Percentiles rank a stretch among this genome's conserved stretches.
phyloP scores from a whole-genome alignment of 139 green algal species.

The Coelastrella sp. region DNA sequence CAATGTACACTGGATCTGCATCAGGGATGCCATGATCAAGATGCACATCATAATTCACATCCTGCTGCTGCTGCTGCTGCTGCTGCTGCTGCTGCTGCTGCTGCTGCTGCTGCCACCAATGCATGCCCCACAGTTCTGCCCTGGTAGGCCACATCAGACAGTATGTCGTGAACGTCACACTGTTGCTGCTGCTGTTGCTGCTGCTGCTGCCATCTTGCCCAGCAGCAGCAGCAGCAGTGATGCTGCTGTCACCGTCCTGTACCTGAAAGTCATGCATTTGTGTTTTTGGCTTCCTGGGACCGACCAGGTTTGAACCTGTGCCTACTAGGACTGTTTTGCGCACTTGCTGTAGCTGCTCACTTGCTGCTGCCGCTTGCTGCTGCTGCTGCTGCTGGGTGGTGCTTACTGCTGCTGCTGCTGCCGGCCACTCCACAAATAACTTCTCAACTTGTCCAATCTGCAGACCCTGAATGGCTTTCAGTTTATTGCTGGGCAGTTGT shows the following conservation, averaged over 20 bases:
- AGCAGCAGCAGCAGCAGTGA: not conserved
- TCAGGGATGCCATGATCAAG: not conserved
- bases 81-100: slow-evolving; percentile 8
- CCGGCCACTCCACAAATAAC: slow-evolving; percentile 63
- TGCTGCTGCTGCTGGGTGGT: not conserved
- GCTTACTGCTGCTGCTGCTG: slow-evolving; percentile 8
- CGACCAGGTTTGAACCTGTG: not conserved
- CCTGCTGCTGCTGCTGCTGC: not conserved
- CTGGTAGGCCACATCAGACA: slow-evolving; percentile 41
- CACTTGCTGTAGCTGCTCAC: slow-evolving; percentile 19
- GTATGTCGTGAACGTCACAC: not conserved
- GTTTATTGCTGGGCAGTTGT: slow-evolving; percentile 55
- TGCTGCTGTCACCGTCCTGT: not conserved
- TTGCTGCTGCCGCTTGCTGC: not conserved
- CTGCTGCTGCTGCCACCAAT: slow-evolving; percentile 16
- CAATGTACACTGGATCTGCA: not conserved
- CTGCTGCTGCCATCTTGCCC: not conserved
- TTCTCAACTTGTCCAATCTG: slow-evolving; percentile 66
- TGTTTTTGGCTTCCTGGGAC: not conserved
- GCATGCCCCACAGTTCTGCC: not conserved
- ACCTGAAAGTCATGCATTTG: slow-evolving; percentile 15
- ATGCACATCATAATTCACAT: too few relatives aligned
- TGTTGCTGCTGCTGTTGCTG: not conserved
- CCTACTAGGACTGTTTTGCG: too few relatives aligned
- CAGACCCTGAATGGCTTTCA: slow-evolving; percentile 48